Evolutionary conservation across 179 eudicot species (phyloP), one percentile per base, ranked within the genome.

Genomic region (Spinacia oleracea): DNA sequence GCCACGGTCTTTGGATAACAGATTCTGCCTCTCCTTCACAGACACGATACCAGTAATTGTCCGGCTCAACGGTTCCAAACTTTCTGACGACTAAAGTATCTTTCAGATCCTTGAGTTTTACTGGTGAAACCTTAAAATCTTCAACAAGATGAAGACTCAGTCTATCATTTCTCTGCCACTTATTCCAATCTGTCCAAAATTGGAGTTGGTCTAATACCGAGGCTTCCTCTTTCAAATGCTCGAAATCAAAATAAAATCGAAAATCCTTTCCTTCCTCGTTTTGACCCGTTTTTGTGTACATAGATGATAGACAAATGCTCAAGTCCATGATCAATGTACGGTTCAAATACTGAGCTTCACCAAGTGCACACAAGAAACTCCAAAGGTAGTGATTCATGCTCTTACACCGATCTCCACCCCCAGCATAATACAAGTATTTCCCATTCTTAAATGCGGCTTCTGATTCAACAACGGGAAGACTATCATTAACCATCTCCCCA

Each of bases 181-280:
- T 90, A 48, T 80, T 82, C 99, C 99, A 96, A 72, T 89, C 88
- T 0, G 81, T 68, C 99, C 99, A 96, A 75, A 96, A 96, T 88
- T 93, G 98, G 62, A 35, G 77, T 73, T 91, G 88, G 72, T 94
- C 99, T 67, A 96, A 81, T 56, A 96, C 93, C 0, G 98, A 90
- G 14, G 99, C 90, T 16, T 93, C 86, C 64, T 96, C 97, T 84
- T 88, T 96, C 80, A 92, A 82, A 80, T 92, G 99, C 91, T 96
- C 94, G 62, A 93, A 92, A 81, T 96, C 99, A 71, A 93, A 92
- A 84, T 93, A 93, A 69, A 88, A 92, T 75, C 99, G 88, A 72
- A 96, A 96, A 89, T 96, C 98, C 62, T 96, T 96, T 65, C 99
- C 99, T 79, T 93, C 96, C 82, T 93, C 99, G 45, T 91, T 84